phyloP scores from a whole-genome alignment of 1,284 basidiomycete genomes.

The Earliella scabrosa region DNA sequence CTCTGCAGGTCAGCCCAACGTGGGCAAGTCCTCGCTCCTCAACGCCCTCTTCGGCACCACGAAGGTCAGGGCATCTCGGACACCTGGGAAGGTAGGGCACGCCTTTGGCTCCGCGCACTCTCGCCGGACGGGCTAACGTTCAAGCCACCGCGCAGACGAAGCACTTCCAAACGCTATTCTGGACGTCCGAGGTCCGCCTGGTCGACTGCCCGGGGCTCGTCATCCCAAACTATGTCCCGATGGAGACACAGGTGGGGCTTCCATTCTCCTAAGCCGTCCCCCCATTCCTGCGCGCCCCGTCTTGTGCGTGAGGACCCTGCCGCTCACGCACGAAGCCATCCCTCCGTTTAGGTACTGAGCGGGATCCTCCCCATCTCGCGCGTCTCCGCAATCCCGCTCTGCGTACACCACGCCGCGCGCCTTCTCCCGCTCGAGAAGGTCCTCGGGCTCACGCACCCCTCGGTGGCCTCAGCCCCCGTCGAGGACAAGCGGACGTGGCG shows the following conservation, averaged over 20 bases:
- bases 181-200: conserved; percentile 80
- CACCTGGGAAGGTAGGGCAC: conserved; percentile 79
- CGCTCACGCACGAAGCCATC: conserved; percentile 1
- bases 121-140: neutral
- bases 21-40: conserved; percentile 90
- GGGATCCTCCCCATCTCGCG: conserved; percentile 90
- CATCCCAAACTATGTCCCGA: conserved; percentile 76
- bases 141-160: conserved; percentile 66
- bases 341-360: conserved; percentile 64
- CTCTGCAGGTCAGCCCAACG: conserved; percentile 83
- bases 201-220: conserved; percentile 89
- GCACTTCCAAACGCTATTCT: conserved; percentile 92
- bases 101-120: neutral
- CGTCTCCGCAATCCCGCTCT: conserved; percentile 81
- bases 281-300: too few relatives aligned
- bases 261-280: conserved; percentile 25
- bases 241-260: conserved; percentile 76
- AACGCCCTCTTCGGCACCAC: conserved; percentile 89
- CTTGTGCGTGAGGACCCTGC: neutral
- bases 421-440: conserved; percentile 82
- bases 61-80: conserved; percentile 85
- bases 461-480: conserved; percentile 36
- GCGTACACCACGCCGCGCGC: conserved; percentile 69
- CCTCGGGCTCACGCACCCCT: conserved; percentile 62
- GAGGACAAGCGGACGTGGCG: conserved; percentile 79